Evolutionary conservation across 2,329 filamentous ascomycete species (phyloP).

Genomic region (Microsporum ferrugineum): DNA sequence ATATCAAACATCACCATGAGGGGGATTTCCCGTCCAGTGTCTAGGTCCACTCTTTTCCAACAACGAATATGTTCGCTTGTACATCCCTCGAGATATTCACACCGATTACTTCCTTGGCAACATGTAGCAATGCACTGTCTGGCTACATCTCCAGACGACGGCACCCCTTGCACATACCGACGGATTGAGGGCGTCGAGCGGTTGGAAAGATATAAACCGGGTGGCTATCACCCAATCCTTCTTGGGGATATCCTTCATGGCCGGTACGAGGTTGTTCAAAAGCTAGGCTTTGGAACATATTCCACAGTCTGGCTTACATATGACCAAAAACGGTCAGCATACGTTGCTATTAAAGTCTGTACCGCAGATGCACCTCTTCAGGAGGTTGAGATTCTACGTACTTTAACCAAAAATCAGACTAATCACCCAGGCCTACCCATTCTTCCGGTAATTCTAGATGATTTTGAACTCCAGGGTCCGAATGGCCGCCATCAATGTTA

Average conservation of each 20-base stretch:
- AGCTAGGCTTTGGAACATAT: constrained; percentile 33
- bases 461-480: constrained; percentile 15
- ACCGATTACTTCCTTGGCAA: not conserved
- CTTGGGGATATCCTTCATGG: constrained; percentile 23
- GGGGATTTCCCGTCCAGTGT: not conserved
- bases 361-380: constrained; percentile 14
- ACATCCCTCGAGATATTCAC: not conserved
- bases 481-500: constrained; percentile 17
- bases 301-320: constrained; percentile 35
- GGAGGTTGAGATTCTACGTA: constrained; percentile 18
- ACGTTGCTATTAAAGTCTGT: constrained; percentile 24
- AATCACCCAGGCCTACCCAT: not conserved
- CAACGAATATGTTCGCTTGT: not conserved
- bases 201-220: constrained; percentile 24
- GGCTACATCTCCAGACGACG: not conserved
- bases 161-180: not conserved
- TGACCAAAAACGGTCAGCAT: constrained; percentile 20
- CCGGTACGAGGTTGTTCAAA: constrained; percentile 31
- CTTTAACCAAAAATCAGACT: constrained; percentile 12
- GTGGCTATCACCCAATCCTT: constrained; percentile 27
- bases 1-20: not conserved
- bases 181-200: constrained; percentile 23
- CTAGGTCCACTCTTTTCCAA: not conserved
- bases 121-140: not conserved
- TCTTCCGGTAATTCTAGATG: constrained; percentile 12